Evolutionary conservation across 345 rosid genomes (phyloP).

Genomic region (Aegle marmelos): DNA sequence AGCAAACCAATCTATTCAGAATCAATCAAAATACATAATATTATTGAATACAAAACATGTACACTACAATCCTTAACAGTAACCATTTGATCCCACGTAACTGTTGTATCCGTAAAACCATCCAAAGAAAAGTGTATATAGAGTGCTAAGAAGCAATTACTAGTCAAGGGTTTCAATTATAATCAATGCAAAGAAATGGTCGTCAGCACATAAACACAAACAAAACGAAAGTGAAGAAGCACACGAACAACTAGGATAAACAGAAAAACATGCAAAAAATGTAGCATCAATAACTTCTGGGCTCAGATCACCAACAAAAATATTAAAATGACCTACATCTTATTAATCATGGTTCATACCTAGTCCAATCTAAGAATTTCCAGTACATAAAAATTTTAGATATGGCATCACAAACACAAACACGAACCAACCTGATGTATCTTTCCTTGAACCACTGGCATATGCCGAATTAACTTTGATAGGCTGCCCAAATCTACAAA

Average conservation of each 20-base stretch:
- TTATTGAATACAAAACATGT: no score
- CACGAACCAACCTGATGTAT: conserved; percentile 50
- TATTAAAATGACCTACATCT: conserved; percentile 76
- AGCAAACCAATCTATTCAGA: no score
- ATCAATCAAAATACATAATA: no score
- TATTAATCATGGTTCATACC: conserved; percentile 13
- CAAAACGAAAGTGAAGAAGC: conserved; percentile 22
- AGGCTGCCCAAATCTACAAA: conserved; percentile 95
- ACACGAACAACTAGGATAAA: conserved; percentile 91
- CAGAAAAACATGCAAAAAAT: conserved; percentile 85
- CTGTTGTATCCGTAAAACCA: conserved; percentile 71
- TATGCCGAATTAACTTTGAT: conserved; percentile 98
- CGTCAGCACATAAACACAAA: not conserved
- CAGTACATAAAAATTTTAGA: conserved; percentile 13
- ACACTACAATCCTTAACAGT: no score
- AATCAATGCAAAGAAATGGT: no score
- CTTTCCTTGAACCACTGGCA: conserved; percentile 92
- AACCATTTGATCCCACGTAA: conserved; percentile 89
- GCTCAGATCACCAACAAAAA: conserved; percentile 98
- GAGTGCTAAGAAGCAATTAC: not conserved
- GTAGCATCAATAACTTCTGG: conserved; percentile 97
- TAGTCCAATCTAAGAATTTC: not conserved
- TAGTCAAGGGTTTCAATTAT: conserved; percentile 5
- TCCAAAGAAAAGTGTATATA: not conserved
- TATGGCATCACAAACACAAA: conserved; percentile 3